phyloP scores from a whole-genome alignment of 2,329 filamentous ascomycete genomes.

The Fusarium sp. region DNA sequence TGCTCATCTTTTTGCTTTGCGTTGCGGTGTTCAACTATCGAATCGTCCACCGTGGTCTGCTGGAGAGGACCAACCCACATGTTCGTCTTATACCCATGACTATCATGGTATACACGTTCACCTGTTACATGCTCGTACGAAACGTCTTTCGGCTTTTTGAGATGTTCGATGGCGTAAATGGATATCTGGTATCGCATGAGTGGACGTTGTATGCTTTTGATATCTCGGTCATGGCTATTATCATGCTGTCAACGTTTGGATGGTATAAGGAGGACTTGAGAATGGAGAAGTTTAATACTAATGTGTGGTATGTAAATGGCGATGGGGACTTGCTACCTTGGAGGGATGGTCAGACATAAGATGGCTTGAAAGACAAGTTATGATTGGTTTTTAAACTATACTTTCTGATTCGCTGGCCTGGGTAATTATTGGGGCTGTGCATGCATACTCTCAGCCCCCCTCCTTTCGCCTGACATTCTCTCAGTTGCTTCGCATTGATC shows the following conservation, averaged over 20 bases:
- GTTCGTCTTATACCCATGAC: background rate
- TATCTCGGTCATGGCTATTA: background rate
- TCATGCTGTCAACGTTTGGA: background rate
- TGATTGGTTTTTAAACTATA: accelerated
- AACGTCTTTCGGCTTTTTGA: background rate
- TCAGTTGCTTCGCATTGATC: background rate
- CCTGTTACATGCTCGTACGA: background rate
- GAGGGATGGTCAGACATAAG: background rate
- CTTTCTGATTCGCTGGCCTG: background rate
- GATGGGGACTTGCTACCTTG: background rate
- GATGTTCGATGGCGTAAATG: background rate
- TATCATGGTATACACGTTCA: background rate
- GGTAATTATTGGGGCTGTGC: background rate
- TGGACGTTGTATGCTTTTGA: background rate
- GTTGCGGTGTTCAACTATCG: background rate
- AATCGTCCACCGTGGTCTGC: background rate
- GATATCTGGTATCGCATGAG: background rate
- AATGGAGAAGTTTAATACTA: background rate
- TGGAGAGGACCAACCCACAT: background rate
- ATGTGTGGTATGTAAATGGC: background rate
- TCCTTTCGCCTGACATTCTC: accelerated
- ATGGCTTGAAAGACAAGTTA: background rate
- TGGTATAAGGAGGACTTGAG: background rate
- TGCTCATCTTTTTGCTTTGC: background rate
- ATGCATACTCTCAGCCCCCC: background rate